phyloP scores from a whole-genome alignment of 2,329 filamentous ascomycete species.

The Amphichorda felina region DNA sequence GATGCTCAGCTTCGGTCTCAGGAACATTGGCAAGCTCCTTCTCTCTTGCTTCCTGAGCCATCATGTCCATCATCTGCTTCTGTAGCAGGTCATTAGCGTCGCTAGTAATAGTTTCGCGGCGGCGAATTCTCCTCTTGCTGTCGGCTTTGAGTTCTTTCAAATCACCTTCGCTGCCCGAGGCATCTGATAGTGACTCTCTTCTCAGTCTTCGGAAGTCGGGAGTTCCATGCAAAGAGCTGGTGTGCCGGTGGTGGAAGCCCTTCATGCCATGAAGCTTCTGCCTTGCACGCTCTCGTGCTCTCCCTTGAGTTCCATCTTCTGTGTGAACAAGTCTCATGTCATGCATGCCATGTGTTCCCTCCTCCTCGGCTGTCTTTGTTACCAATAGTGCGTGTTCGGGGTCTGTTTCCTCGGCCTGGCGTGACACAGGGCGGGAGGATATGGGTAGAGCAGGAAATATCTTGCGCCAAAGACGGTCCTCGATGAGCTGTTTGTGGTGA shows the following conservation, averaged over 20 bases:
- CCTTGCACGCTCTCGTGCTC: constrained; percentile 45
- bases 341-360: background rate
- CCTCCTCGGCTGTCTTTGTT: background rate
- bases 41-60: constrained; percentile 39
- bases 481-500: constrained; percentile 68
- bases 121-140: constrained; percentile 20
- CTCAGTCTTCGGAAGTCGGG: constrained; percentile 41
- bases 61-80: constrained; percentile 50
- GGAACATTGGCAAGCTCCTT: constrained; percentile 21
- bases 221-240: constrained; percentile 33
- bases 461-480: constrained; percentile 64
- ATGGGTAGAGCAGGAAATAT: constrained; percentile 42
- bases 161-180: constrained; percentile 44
- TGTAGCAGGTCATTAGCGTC: constrained; percentile 40
- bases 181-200: constrained; percentile 35
- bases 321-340: constrained; percentile 1
- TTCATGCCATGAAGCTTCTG: constrained; percentile 47
- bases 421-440: constrained; percentile 15
- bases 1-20: constrained; percentile 19
- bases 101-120: constrained; percentile 35
- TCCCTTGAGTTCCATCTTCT: constrained; percentile 33
- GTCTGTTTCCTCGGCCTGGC: constrained; percentile 14
- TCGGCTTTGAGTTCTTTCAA: constrained; percentile 11
- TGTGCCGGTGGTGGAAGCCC: constrained; percentile 42
- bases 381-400: background rate